These are phyloP conservation scores for Leishmania tarentolae DNA, from an alignment of 208 protist species.

Conservation along the genomic window DNA sequence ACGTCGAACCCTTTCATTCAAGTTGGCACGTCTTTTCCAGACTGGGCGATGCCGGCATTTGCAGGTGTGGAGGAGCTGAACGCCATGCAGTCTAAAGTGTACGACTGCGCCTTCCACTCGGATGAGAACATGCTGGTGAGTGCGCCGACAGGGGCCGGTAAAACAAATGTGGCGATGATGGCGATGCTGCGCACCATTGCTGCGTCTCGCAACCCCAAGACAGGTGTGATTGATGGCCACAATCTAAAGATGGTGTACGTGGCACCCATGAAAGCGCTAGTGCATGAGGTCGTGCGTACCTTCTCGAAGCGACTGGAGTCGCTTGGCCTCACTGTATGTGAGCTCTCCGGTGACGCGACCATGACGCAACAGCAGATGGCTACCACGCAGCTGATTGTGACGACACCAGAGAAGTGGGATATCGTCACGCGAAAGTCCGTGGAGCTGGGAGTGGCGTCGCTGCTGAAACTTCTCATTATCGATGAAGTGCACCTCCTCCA, in stretches of 20 bases:
- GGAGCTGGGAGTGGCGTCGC: constrained; percentile 87
- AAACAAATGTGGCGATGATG: constrained; percentile 99
- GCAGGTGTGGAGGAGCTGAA: constrained; percentile 91
- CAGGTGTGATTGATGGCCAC: constrained; percentile 20
- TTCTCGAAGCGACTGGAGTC: constrained; percentile 93
- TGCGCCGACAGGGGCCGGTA: constrained; percentile 99
- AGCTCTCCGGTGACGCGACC: constrained; percentile 98
- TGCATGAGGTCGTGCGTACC: constrained; percentile 98
- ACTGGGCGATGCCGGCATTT: constrained; percentile 72
- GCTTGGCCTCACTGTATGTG: constrained; percentile 95
- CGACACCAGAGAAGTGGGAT: constrained; percentile 99
- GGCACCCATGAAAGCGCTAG: constrained; percentile 99
- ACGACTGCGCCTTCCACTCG: constrained; percentile 90
- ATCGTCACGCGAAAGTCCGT: constrained; percentile 99
- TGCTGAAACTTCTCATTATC: constrained; percentile 94
- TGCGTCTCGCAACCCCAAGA: constrained; percentile 31
- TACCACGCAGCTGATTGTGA: constrained; percentile 98
- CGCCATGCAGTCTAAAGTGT: constrained; percentile 97
- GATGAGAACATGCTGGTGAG: constrained; percentile 99
- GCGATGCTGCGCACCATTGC: constrained; percentile 94
- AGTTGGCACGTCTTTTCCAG: constrained; percentile 50
- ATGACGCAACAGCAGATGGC: constrained; percentile 97
- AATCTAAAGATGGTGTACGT: constrained; percentile 99
- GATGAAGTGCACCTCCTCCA: constrained; percentile 99
- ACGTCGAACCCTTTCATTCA: constrained; percentile 39